Evolutionary conservation across 306 rosid genomes (phyloP), one percentile per base, ranked within the genome.

Genomic region (Trifolium repens): DNA sequence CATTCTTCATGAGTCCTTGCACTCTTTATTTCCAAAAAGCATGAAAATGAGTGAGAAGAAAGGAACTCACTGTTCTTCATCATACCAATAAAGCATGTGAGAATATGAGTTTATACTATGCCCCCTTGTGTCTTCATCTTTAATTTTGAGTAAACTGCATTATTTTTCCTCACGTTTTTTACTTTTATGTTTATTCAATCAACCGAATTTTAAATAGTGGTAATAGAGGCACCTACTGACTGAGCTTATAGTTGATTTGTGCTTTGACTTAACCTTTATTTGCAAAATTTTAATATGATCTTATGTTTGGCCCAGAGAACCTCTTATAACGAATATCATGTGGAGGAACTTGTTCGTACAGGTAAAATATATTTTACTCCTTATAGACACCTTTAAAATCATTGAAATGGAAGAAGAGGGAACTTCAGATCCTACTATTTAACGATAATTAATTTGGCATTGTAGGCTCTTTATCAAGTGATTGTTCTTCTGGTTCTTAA

Each of bases 251-350:
- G 44, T 80, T 76, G 72, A 61, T 67, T 76, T 76, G 78, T 62
- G 61, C 37, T 60, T 67, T 57, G 52, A 72, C 44, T 79, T 54
- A 62, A 37, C 60, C 27, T 69, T 68, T 27, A 5, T 42, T 58
- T 72, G 55, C 62, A 35, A n/a, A 43, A 46, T 81, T 50, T 81
- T 7, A 73, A 50, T 26, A 62, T 82, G 83, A 53, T 83, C 63
- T 73, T 62, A 11, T 70, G 57, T 82, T 80, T 90, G 76, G 70
- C 62, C 57, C 83, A 94, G 99, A 88, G 97, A 89, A 79, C 93
- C 99, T 81, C 99, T 94, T 81, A 81, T 94, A 89, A 94, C 99
- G 19, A 94, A 94, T 85, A 70, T 90, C 73, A 94, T 94, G 99
- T 94, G 97, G 99, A 91, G 99, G 88, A 94, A 94, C 89, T 74